Base-by-base conservation (phyloP, 257 asterid genomes). In the Lycium barbarum region DNA sequence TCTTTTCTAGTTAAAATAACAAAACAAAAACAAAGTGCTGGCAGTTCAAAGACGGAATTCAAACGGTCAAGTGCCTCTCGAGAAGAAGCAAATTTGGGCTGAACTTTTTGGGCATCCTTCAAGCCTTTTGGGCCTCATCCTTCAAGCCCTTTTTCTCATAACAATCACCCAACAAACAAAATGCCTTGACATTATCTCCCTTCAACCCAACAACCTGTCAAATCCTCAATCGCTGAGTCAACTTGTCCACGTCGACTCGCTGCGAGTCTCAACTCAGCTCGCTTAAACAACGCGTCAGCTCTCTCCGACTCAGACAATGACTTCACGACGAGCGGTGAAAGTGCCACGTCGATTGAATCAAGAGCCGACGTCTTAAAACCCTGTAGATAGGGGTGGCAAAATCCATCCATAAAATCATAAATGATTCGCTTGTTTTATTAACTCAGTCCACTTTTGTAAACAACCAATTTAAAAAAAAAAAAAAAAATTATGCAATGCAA, bases 341-440 rank as follows among this genome's bases (percentile, higher is more conserved):
- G 92, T 55, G 98, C 97, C 22, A 73, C 86, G 71, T 93, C 97
- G 11, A 94, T 91, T 72, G 97, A 87, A 40, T 90, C 97, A 1
- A 94, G 82, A 6, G 97, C 97, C 11, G 94, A 92, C 53, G 94
- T 84, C 66, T 86, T 88, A 82, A 92, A 88, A 1, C 98, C 98
- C 66, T 89, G 94, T 57, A 87, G 85, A 83, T 93, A 97, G 61
- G 92, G 92, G 88, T 86, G 7, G 98, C 97, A 53, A 95, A 93
- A 83, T 94, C 97, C 4, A 5, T 40, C 4, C 45, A 40, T 40
- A 40, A 0, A 40, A 40, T 40, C 45, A 40, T 40, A 40, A 26
- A 26, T 26, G 33, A 40, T 5, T 5, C 45, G 2, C 45, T 40
- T 40, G 5, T 3, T 40, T 40, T 40, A 40, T 40, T 40, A 40